Conservation (phyloP, 164 flowering plant genomes). For the Magnolia kwangsiensis region DNA sequence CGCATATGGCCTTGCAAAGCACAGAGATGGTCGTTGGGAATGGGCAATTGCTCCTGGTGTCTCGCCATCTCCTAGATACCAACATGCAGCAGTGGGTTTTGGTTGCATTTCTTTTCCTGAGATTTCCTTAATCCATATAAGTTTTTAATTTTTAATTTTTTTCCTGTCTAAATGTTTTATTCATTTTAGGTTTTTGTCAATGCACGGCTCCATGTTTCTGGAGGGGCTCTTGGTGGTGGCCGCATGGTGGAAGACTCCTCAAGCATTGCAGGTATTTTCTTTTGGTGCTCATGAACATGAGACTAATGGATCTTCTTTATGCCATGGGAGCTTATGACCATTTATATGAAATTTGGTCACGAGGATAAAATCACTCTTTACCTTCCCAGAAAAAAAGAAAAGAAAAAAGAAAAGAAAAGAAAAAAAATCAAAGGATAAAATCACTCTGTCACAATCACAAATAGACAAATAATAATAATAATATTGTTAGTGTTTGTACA, state of each 20-base stretch:
- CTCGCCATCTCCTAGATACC: constrained; percentile 98
- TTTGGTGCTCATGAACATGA: neutral
- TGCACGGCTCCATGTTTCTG: constrained; percentile 99
- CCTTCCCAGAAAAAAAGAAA: too few species aligned
- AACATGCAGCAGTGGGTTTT: constrained; percentile 92
- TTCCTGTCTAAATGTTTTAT: neutral
- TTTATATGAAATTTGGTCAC: too few species aligned
- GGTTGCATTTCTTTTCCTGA: neutral
- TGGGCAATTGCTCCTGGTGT: constrained; percentile 99
- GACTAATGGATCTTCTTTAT: neutral
- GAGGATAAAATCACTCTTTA: too few species aligned
- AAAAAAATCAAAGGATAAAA: too few species aligned
- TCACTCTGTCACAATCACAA: too few species aligned
- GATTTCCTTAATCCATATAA: neutral
- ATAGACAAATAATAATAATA: too few species aligned
- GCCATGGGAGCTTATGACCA: too few species aligned
- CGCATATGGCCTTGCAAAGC: constrained; percentile 99
- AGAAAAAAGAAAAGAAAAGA: too few species aligned
- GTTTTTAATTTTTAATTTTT: neutral
- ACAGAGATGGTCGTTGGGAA: constrained; percentile 99
- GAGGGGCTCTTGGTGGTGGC: constrained; percentile 99
- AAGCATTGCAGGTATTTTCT: constrained; percentile 78
- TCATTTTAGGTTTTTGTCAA: constrained; percentile 85
- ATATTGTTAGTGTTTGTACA: too few species aligned
- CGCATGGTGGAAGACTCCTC: constrained; percentile 99